Percentiles rank a stretch among this genome's conserved stretches.
These are phyloP conservation scores for Mycena epipterygia DNA, from an alignment of 768 basidiomycete species.

Conservation along the genomic window DNA sequence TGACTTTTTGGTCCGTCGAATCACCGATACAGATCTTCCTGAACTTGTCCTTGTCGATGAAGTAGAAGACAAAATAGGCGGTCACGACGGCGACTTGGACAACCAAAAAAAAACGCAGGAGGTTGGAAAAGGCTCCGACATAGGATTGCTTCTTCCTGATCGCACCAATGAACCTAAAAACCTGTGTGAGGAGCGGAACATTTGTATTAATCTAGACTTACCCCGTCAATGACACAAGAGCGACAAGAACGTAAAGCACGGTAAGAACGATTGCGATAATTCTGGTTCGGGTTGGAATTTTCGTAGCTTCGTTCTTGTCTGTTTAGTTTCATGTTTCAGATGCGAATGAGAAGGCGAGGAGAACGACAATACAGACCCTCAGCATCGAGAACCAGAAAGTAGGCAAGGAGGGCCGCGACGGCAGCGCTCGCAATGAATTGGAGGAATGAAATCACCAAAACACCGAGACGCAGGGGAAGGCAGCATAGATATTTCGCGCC, in stretches of 20 bases:
- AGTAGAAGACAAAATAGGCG: constrained; percentile 45
- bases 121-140: constrained; percentile 48
- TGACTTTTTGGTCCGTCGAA: constrained; percentile 40
- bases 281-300: constrained; percentile 33
- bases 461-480: constrained; percentile 58
- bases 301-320: neutral
- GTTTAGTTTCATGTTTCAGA: neutral
- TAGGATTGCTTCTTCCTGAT: constrained; percentile 53
- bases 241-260: constrained; percentile 48
- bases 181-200: neutral
- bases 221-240: constrained; percentile 42
- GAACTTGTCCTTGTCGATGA: constrained; percentile 47
- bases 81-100: constrained; percentile 1
- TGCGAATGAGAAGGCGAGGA: neutral
- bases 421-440: constrained; percentile 53
- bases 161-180: constrained; percentile 54
- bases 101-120: constrained; percentile 13
- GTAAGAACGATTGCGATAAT: constrained; percentile 49
- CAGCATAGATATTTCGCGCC: constrained; percentile 58
- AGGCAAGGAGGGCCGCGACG: constrained; percentile 44
- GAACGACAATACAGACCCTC: constrained; percentile 28
- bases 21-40: constrained; percentile 48
- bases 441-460: constrained; percentile 55
- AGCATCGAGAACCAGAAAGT: constrained; percentile 48
- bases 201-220: constrained; percentile 5